Base-by-base conservation (phyloP, 306 rosid genomes). In the Morella rubra region DNA sequence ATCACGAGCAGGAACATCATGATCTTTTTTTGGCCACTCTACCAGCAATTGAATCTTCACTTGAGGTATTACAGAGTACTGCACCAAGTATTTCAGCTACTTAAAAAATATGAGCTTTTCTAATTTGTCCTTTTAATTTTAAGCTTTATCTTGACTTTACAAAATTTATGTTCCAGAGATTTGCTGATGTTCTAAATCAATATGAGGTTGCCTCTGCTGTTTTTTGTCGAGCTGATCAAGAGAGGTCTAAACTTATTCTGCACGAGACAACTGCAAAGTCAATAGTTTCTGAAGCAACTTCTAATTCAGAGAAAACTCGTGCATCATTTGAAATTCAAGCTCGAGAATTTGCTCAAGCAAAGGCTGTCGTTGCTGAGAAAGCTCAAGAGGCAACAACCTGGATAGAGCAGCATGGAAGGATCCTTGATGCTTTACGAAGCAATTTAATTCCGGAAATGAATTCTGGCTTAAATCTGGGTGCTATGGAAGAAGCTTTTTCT, bases 371-470 rank as follows among this genome's bases (percentile, higher is more conserved):
- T 82, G 78, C 87, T 70, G 98, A 93, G 86, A 93, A 93, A 85
- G 93, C 98, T 87, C 96, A 93, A 75, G 98, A 93, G 83, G 91
- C 94, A 71, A 86, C 91, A 80, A 76, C 84, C 76, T 93, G 98
- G 98, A 87, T 91, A 79, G 98, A 93, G 81, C 91, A 91, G 82
- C 98, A 91, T 89, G 97, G 91, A 78, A 91, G 91, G 86, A 84
- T 93, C 72, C 88, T 91, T 66, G 98, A 91, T 86, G 92, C 92
- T 79, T 83, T 93, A 80, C 87, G 91, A 20, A 82, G 90, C 91
- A 87, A 87, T 86, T 77, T 90, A 82, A 74, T 91, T 74, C 89
- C 92, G 37, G 93, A 90, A 86, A 72, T 87, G 62, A 89, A 70
- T 85, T 72, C 82, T 77, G 47, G 40, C 69, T 74, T 79, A 62